Percentiles rank a stretch among this genome's conserved stretches.
Conservation (phyloP, 2,329 filamentous ascomycete species). For the Akanthomyces uredinophilus region DNA sequence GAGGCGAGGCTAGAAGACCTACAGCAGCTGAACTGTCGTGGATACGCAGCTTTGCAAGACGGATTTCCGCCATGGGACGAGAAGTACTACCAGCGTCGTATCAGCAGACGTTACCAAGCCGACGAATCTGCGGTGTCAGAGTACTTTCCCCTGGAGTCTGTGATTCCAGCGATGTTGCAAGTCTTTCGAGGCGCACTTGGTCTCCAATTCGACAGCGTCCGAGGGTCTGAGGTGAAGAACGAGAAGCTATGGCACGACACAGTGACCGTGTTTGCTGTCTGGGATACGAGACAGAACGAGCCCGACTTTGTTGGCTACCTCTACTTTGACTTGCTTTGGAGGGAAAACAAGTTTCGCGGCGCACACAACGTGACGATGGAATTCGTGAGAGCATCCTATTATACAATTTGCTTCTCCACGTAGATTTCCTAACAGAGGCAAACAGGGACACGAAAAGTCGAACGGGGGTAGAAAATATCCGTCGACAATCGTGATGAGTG, state of each 20-base stretch:
- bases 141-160: conserved; percentile 50
- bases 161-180: conserved; percentile 49
- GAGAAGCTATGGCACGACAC: conserved; percentile 30
- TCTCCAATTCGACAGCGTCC: conserved; percentile 23
- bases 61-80: conserved; percentile 15
- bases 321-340: conserved; percentile 49
- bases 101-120: conserved; percentile 48
- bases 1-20: too few relatives aligned
- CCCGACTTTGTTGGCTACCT: conserved; percentile 52
- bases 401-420: too few relatives aligned
- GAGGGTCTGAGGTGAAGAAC: conserved; percentile 43
- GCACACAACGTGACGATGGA: conserved; percentile 46
- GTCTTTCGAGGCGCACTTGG: conserved; percentile 36
- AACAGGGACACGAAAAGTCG: not conserved
- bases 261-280: not conserved
- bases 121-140: conserved; percentile 46
- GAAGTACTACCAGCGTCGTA: conserved; percentile 46
- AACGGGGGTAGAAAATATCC: not conserved
- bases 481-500: not conserved
- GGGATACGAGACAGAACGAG: conserved; percentile 22
- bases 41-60: not conserved
- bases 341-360: conserved; percentile 52
- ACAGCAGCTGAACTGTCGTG: too few relatives aligned
- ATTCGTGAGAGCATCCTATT: not conserved
- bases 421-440: too few relatives aligned